phyloP scores from a whole-genome alignment of 129 eudicot species.

The Saposhnikovia divaricata region DNA sequence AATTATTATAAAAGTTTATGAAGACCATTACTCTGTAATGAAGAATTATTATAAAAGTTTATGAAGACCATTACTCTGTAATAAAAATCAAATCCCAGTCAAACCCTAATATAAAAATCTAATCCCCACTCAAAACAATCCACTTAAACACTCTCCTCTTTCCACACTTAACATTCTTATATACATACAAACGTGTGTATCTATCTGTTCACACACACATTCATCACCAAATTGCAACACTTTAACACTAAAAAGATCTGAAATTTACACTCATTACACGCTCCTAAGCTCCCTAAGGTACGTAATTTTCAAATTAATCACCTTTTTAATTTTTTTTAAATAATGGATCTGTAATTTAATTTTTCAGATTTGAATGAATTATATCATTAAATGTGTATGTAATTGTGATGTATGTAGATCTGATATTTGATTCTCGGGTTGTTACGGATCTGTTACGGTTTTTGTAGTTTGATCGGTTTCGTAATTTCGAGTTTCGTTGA shows the following conservation, averaged over 20 bases:
- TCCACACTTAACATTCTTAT: neutral
- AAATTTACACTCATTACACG: neutral
- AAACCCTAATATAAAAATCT: neutral
- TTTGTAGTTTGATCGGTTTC: constrained; percentile 6
- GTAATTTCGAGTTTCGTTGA: no score
- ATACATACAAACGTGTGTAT: neutral
- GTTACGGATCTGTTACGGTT: constrained; percentile 29
- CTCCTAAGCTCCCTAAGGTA: neutral
- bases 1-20: no score
- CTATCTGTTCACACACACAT: neutral
- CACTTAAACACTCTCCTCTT: no score
- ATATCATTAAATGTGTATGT: neutral
- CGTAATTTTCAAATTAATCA: neutral
- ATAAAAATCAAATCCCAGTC: neutral
- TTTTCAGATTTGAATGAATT: neutral
- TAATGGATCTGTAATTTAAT: neutral
- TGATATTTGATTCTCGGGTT: constrained; percentile 8
- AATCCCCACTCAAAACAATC: neutral
- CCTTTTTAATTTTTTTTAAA: neutral
- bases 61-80: no score
- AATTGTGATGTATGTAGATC: constrained; percentile 29
- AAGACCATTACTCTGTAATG: no score
- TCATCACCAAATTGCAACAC: neutral
- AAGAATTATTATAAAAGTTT: no score
- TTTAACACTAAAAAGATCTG: neutral